phyloP scores from a whole-genome alignment of 2,329 filamentous ascomycete species.

The Aspergillus sp. region DNA sequence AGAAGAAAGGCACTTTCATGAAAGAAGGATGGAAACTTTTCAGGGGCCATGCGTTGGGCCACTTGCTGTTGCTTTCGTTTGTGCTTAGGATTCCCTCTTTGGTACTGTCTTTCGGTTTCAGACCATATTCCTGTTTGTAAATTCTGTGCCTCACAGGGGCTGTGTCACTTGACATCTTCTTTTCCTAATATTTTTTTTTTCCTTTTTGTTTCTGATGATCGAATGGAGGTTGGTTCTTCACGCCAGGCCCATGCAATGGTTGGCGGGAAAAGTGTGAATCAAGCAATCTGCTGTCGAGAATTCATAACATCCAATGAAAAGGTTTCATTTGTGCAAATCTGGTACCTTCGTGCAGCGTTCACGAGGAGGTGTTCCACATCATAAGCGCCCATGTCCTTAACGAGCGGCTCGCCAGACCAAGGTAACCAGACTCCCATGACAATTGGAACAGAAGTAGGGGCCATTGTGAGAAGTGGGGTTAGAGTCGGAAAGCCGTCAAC shows the following conservation, averaged over 20 bases:
- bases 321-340: constrained; percentile 17
- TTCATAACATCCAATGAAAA: constrained; percentile 28
- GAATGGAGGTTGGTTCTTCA: constrained; percentile 31
- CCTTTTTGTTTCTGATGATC: constrained; percentile 23
- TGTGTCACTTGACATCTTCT: constrained; percentile 17
- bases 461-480: background rate
- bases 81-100: constrained; percentile 26
- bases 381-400: constrained; percentile 37
- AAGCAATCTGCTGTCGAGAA: constrained; percentile 20
- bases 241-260: constrained; percentile 25
- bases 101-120: constrained; percentile 15
- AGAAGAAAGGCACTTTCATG: constrained; percentile 35
- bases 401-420: constrained; percentile 35
- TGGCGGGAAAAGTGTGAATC: constrained; percentile 24
- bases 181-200: background rate
- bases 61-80: constrained; percentile 20
- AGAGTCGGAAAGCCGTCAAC: background rate
- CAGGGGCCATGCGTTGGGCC: constrained; percentile 5
- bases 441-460: background rate
- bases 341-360: constrained; percentile 13
- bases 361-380: constrained; percentile 28
- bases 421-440: constrained; percentile 18
- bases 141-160: constrained; percentile 31
- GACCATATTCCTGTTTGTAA: constrained; percentile 18
- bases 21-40: constrained; percentile 7